phyloP scores from a whole-genome alignment of 176 grass and related monocot species.

The Musa itinerans region DNA sequence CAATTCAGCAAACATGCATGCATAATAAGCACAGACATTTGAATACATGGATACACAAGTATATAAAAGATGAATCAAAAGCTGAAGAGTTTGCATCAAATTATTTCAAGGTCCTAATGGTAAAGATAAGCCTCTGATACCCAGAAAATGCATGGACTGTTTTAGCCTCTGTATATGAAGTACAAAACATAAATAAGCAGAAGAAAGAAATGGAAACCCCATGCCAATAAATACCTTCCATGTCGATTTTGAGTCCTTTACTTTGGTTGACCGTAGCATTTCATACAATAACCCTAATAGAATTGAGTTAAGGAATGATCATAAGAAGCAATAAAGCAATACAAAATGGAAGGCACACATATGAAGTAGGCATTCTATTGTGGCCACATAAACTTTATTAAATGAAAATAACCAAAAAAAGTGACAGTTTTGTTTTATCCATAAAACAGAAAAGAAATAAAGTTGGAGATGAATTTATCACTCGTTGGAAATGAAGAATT shows the following conservation, averaged over 20 bases:
- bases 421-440: not conserved
- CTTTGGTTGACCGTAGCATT: slow-evolving; percentile 58
- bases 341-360: not conserved
- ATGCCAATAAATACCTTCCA: slow-evolving; percentile 64
- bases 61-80: no score
- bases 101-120: not conserved
- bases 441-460: not conserved
- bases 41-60: no score
- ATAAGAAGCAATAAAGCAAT: not conserved
- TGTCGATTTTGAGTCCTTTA: slow-evolving; percentile 43
- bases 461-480: not conserved
- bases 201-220: not conserved
- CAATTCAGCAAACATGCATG: no score
- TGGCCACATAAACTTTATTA: not conserved
- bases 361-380: not conserved
- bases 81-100: not conserved
- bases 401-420: not conserved
- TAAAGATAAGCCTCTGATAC: not conserved
- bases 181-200: not conserved
- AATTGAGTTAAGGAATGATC: slow-evolving; percentile 4
- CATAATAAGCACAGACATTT: no score
- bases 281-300: slow-evolving; percentile 53
- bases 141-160: not conserved
- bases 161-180: not conserved
- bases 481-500: no score